Base-by-base conservation (phyloP, 768 basidiomycete genomes). In the Amanita jacksonii region DNA sequence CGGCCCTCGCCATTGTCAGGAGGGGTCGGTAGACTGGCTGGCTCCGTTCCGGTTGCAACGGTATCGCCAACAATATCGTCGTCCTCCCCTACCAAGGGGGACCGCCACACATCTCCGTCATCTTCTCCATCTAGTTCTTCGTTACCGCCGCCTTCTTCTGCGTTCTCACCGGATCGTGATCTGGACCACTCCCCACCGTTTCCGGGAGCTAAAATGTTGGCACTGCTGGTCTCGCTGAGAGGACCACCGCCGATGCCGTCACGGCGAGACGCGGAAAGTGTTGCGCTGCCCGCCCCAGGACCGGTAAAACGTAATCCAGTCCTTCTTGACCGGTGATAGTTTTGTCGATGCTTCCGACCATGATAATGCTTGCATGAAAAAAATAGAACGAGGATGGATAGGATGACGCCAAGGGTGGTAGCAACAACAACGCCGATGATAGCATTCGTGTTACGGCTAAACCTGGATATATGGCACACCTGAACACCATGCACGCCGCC, bases 371-470 rank as follows among this genome's bases (percentile, higher is more conserved):
- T 53, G 41, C 67, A 68, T 1, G 52, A 49, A 19, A 60, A 62
- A 43, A 67, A 65, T 19, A 62, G 49, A 19, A 59, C 24, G 8
- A 66, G 23, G 28, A 63, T 52, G 20, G 57, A 49, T 7, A 61
- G 20, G 13, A 68, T 49, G 15, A 68, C 50, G 23, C 49, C 48
- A 34, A 56, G 32, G 2, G 59, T 52, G 18, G 51, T 56, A 1
- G 62, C 55, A 3, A 70, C 33, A 4, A 63, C 57, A 23, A 69
- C 60, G 2, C 63, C 67, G 13, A 68, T 58, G 30, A 68, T 64
- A 8, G 61, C 68, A 8, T 59, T 63, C 2, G 64, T 67, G 40
- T 66, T 63, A 15, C 54, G 57, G 1, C 62, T 55, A 42, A 69
- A 65, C 20, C 66, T 67, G 30, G 27, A 6, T 28, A 6, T 12